Evolutionary conservation across 129 eudicot genomes (phyloP), one percentile per base, ranked within the genome.

Genomic region (Mikania micrantha): DNA sequence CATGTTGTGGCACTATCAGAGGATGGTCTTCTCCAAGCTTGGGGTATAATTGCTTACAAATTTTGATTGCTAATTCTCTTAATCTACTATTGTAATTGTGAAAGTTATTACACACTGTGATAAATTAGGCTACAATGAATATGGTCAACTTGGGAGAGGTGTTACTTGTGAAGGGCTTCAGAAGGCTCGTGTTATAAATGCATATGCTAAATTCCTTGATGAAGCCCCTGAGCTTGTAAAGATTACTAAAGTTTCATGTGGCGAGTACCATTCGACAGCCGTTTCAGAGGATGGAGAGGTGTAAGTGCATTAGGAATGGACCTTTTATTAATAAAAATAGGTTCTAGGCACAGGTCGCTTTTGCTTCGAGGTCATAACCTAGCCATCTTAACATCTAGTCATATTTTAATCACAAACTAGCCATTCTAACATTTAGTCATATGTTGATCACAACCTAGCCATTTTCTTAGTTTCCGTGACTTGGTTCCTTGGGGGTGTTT

Each of bases 101-200:
- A 79, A 58, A 40, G 77, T 56, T 64, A 65, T 78, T 69, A 79
- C 83, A 78, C 24, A 75, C 24, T 80, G 54, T 86, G 78, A 65
- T 67, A 72, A 81, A 81, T 72, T 86, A 94, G 99, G 99, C 78
- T 94, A 94, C 80, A 94, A 94, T 85, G 99, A 94, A 78, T 85
- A 64, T 60, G 99, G 99, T 74, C 99, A 94, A 79, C 99, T 94
- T 81, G 99, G 99, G 54, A 85, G 95, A 87, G 99, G 95, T 76
- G 72, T 94, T 73, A 89, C 97, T 57, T 80, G 88, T 41, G 97
- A 90, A 87, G 99, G 99, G 53, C 89, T 94, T 69, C 99, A 94
- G 76, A 94, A 94, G 84, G 93, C 95, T 49, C 93, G 81, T 68
- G 53, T 89, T 70, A 81, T 94, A 66, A 78, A 75, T 38, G 87